Base-by-base conservation (phyloP, 371 early-diverging fungal species). In the Gilbertella persicaria region DNA sequence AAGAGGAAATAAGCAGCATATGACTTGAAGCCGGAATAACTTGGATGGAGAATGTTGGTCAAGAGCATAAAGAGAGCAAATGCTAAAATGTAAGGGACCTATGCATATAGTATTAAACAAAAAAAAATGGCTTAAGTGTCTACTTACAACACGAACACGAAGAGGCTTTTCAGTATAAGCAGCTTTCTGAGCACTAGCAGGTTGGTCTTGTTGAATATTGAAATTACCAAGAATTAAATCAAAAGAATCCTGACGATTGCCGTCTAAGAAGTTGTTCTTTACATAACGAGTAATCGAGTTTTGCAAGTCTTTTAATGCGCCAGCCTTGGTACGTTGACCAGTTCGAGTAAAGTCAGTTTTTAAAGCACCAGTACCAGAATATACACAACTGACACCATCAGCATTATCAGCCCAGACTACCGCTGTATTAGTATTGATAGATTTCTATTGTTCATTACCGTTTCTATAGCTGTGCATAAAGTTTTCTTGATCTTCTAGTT, bases 351-450 rank as follows among this genome's bases (percentile, higher is more conserved):
- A 95, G 62, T 99, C 98, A 4, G 98, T 96, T 62, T 99, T 98
- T 30, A 99, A 80, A 4, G 99, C 99, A 17, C 95, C 94, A 4
- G 99, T 99, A 46, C 99, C 99, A 19, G 96, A 90, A 70, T 99
- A 99, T 40, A 92, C 94, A 25, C 84, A 66, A 61, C 95, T 93
- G 29, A 99, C 81, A 9, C 85, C 91, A 79, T 99, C 97, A n/a
- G 98, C 99, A 75, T 99, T 95, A 64, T 99, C 95, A 21, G 96
- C 97, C 99, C 99, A 99, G 12, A 96, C 85, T 83, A 68, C n/a
- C n/a, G n/a, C n/a, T n/a, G n/a, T n/a, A n/a, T n/a, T n/a, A n/a
- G n/a, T n/a, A n/a, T n/a, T n/a, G n/a, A n/a, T n/a, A n/a, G n/a
- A n/a, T n/a, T n/a, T n/a, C n/a, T n/a, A n/a, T n/a, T n/a, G n/a